Conservation (phyloP, 148 eudicot species). For the Dysphania ambrosioides region DNA sequence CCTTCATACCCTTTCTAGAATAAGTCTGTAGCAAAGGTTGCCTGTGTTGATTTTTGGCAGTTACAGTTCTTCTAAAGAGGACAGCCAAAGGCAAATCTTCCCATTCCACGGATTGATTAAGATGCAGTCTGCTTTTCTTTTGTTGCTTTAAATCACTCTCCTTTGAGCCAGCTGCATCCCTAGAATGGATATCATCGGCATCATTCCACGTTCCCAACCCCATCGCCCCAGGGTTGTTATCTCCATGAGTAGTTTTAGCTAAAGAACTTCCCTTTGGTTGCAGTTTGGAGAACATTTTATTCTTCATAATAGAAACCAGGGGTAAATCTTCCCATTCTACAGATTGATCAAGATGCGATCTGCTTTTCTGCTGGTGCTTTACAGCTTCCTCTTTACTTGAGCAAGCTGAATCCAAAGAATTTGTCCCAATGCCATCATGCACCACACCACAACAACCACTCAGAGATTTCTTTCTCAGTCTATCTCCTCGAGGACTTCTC, state of each 20-base stretch:
- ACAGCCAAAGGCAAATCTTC: slow-evolving; percentile 35
- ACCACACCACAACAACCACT: slow-evolving; percentile 17
- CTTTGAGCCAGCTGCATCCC: slow-evolving; percentile 25
- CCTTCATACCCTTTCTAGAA: too few relatives aligned
- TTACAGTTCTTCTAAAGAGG: slow-evolving; percentile 3
- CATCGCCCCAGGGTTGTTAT: slow-evolving; percentile 7
- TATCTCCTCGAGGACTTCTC: slow-evolving; percentile 32
- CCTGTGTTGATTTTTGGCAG: too few relatives aligned
- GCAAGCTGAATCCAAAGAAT: slow-evolving; percentile 16
- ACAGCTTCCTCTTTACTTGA: slow-evolving; percentile 20
- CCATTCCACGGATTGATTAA: slow-evolving; percentile 22
- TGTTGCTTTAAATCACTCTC: slow-evolving; percentile 5
- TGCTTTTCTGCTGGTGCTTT: slow-evolving; percentile 15
- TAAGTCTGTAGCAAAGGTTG: too few relatives aligned
- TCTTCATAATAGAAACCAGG: background rate
- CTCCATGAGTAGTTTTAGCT: background rate
- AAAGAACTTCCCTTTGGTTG: background rate
- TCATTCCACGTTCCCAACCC: slow-evolving; percentile 4
- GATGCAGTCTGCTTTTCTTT: slow-evolving; percentile 14
- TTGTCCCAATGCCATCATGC: slow-evolving; percentile 17
- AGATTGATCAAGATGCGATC: background rate
- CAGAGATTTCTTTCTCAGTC: slow-evolving; percentile 15
- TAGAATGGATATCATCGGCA: slow-evolving; percentile 18
- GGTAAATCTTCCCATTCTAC: slow-evolving; percentile 35
- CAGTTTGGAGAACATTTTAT: slow-evolving; percentile 12